Base-by-base conservation (phyloP, 768 basidiomycete species). In the Hygrophorus russula region DNA sequence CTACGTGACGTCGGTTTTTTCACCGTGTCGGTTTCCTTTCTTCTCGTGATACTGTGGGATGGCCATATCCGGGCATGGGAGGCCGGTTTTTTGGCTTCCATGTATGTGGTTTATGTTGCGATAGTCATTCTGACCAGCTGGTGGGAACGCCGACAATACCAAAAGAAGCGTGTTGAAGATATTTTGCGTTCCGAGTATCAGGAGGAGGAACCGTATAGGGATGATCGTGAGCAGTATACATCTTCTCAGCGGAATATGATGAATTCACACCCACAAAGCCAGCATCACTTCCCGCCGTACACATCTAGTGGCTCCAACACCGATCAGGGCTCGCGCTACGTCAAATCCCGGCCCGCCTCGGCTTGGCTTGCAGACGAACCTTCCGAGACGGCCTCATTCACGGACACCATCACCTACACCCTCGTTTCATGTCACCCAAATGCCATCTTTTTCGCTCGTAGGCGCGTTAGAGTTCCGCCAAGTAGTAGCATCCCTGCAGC, bases 401-500 rank as follows among this genome's bases (percentile, higher is more conserved):
- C 70, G 67, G 18, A 67, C 76, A 1, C 73, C 76, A 5, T 55
- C 68, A 5, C 63, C 58, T 18, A 58, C 51, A 48, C 63, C 59
- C 20, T 58, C 51, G 47, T 69, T 17, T 46, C 65, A 50, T 36
- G 59, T 66, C 30, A 59, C 61, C 8, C 74, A 76, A 47, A 73
- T 89, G 61, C 85, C 84, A 2, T 87, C 84, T 0, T 90, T 90
- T 53, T 97, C 94, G 2, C 74, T 99, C 1, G 76, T 98, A 4
- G 90, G 94, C 7, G 96, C 96, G 0, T 74, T 99, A 35, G 96
- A 99, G 60, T 99, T 99, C 62, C 74, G 92, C 13, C 82, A 92
- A 46, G 85, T 97, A 17, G 83, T 99, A 15, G 71, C 83, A 9
- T 80, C 83, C 0, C 68, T 99, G 17, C 77, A 79, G 49, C 69